Percentiles rank a stretch among this genome's conserved stretches.
Conservation (phyloP, 176 grass and related monocot species). For the Phoenix dactylifera region DNA sequence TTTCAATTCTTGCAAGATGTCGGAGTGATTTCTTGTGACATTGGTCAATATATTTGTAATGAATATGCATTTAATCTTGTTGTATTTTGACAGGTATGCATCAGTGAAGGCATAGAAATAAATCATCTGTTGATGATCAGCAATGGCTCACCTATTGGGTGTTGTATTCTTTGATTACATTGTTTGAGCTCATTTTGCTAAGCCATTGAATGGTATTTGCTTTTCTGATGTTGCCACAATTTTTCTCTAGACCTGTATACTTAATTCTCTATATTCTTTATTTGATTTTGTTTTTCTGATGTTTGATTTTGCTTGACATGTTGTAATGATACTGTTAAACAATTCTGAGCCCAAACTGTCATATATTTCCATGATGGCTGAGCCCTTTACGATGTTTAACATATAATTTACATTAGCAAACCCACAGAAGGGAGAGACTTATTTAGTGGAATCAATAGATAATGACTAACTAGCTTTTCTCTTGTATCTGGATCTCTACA, state of each 20-base stretch:
- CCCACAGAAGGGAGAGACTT: no score
- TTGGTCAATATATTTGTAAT: background rate
- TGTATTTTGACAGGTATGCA: conserved; percentile 39
- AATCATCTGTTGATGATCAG: conserved; percentile 55
- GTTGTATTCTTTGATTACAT: conserved; percentile 52
- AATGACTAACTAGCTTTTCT: no score
- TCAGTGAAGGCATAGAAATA: conserved; percentile 59
- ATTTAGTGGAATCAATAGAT: no score
- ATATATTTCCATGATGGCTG: no score
- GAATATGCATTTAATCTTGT: background rate
- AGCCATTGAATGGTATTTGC: conserved; percentile 46
- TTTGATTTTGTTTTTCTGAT: background rate
- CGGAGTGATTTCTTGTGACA: background rate
- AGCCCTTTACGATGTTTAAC: no score
- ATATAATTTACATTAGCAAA: no score
- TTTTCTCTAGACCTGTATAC: background rate
- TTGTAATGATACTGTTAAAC: no score
- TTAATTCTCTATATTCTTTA: background rate
- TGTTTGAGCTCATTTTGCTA: conserved; percentile 61
- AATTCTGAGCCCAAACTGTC: no score
- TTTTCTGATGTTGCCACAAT: background rate
- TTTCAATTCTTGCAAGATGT: no score
- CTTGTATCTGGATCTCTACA: no score
- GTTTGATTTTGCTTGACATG: no score
- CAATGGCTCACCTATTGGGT: conserved; percentile 89